Conservation (phyloP, 2,329 filamentous ascomycete species). For the Alternaria sp. region DNA sequence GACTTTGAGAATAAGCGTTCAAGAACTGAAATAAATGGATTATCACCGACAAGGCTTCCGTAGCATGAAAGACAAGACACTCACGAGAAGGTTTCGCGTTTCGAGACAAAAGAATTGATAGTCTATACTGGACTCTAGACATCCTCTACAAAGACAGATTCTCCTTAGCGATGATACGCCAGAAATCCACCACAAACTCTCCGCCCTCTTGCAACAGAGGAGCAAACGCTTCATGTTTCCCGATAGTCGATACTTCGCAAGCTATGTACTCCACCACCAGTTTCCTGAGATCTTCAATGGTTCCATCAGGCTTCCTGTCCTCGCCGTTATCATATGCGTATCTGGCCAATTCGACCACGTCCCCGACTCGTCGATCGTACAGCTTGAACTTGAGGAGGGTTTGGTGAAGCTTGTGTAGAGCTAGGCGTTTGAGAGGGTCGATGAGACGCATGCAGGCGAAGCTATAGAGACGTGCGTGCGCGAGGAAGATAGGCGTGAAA, state of each 20-base stretch:
- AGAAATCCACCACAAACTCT: conserved; percentile 32
- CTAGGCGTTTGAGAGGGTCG: conserved; percentile 26
- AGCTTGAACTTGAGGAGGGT: conserved; percentile 33
- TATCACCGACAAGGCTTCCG: not conserved
- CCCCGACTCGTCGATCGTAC: conserved; percentile 24
- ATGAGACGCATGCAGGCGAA: conserved; percentile 34
- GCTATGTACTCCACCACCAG: conserved; percentile 33
- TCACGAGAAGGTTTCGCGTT: not conserved
- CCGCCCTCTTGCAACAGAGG: conserved; percentile 31
- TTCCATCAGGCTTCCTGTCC: conserved; percentile 13
- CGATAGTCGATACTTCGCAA: conserved; percentile 24
- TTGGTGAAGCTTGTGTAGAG: conserved; percentile 36
- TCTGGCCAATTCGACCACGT: conserved; percentile 32
- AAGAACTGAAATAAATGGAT: not conserved
- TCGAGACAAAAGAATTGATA: not conserved
- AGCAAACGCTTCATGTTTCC: conserved; percentile 23
- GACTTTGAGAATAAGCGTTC: not conserved
- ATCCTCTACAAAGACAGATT: not conserved
- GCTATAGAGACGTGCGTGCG: conserved; percentile 38
- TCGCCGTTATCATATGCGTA: conserved; percentile 29
- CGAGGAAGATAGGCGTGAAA: conserved; percentile 33
- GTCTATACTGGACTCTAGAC: not conserved
- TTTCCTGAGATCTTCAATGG: conserved; percentile 26
- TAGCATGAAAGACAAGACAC: not conserved
- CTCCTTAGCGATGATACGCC: not conserved